Percentiles rank a stretch among this genome's conserved stretches.
Conservation (phyloP, 169 alveolate genomes). For the Cryptosporidium bovis region DNA sequence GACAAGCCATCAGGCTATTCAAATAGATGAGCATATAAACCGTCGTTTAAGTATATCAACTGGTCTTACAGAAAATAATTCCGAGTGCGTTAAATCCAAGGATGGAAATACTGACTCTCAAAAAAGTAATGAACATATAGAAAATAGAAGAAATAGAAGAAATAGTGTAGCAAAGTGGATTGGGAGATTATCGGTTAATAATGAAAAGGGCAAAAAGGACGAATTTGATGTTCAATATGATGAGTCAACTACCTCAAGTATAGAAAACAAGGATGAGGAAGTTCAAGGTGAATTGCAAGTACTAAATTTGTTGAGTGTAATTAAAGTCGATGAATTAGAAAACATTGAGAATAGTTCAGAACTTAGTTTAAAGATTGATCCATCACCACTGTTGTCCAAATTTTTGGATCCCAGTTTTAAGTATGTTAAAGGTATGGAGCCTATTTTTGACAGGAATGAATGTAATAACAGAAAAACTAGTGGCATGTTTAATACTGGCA, state of each 20-base stretch:
- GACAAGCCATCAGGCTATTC: conserved; percentile 56
- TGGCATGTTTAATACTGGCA: conserved; percentile 15
- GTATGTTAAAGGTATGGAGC: conserved; percentile 10
- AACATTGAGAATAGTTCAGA: background rate
- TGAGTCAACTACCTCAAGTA: background rate
- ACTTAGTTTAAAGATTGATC: conserved; percentile 32
- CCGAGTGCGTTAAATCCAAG: background rate
- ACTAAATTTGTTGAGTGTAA: conserved; percentile 36
- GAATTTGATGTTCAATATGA: background rate
- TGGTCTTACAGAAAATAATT: background rate
- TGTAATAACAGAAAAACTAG: background rate
- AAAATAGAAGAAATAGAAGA: conserved; percentile 28
- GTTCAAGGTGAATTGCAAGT: conserved; percentile 67
- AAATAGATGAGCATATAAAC: conserved; percentile 68
- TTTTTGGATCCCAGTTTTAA: conserved; percentile 47
- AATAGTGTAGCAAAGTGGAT: conserved; percentile 66
- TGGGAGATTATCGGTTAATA: conserved; percentile 33
- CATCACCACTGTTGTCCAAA: conserved; percentile 36
- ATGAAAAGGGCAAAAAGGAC: background rate
- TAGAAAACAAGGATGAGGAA: conserved; percentile 53
- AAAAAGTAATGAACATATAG: background rate
- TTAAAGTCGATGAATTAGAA: conserved; percentile 7
- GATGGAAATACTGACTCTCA: background rate
- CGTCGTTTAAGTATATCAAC: conserved; percentile 32
- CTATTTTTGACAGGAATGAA: background rate